Conservation (phyloP, 164 flowering plant genomes). For the Tetracentron sinense region DNA sequence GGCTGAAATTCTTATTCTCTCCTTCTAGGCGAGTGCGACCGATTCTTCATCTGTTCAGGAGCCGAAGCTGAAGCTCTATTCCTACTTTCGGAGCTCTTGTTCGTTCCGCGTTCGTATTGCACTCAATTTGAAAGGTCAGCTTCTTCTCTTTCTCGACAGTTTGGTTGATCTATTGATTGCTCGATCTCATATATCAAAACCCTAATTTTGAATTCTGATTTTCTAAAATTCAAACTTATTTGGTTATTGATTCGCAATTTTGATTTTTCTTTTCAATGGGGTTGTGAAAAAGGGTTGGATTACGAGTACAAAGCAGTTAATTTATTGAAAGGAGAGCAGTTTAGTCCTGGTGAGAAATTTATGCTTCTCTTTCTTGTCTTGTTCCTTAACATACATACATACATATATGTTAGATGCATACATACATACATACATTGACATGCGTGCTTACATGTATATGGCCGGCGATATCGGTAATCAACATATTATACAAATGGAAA, state of each 20-base stretch:
- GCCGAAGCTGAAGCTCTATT: slow-evolving; percentile 56
- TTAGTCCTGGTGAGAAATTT: slow-evolving; percentile 50
- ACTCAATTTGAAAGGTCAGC: slow-evolving; percentile 61
- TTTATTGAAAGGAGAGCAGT: slow-evolving; percentile 73
- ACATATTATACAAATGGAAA: too few species aligned
- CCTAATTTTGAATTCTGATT: too few species aligned
- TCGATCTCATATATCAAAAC: too few species aligned
- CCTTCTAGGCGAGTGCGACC: neutral
- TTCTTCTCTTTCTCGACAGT: neutral
- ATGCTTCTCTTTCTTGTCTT: neutral
- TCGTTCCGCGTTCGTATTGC: slow-evolving; percentile 66
- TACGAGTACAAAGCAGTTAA: slow-evolving; percentile 77
- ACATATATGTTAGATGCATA: too few species aligned
- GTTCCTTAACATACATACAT: neutral
- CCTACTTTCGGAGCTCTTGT: slow-evolving; percentile 69
- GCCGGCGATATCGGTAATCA: too few species aligned
- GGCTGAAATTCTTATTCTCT: neutral
- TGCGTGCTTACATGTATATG: neutral
- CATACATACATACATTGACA: too few species aligned
- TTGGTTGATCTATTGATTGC: neutral
- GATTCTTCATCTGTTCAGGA: neutral
- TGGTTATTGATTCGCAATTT: too few species aligned
- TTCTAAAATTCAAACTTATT: too few species aligned
- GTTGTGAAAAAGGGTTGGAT: slow-evolving; percentile 36
- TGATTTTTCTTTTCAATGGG: neutral